Conservation (phyloP, 148 eudicot genomes). For the Tetragonia tetragonoides region DNA sequence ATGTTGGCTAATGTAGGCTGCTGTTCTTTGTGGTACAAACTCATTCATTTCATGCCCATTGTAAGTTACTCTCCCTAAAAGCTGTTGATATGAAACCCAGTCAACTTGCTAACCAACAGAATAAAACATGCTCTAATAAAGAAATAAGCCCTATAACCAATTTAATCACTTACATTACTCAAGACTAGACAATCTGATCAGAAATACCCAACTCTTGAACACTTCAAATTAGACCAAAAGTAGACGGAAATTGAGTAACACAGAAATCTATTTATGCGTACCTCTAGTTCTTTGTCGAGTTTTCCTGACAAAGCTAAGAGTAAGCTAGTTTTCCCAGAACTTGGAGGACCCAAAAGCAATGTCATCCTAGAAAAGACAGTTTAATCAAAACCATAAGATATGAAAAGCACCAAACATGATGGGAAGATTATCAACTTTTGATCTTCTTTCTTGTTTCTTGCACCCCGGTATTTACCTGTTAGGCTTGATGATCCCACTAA, state of each 20-base stretch:
- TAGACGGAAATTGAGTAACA: not conserved
- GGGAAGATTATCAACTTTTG: not conserved
- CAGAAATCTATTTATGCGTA: not conserved
- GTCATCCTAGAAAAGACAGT: conserved; percentile 46
- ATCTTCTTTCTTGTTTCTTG: not conserved
- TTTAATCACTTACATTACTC: no score
- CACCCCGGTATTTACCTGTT: conserved; percentile 33
- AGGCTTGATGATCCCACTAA: conserved; percentile 63
- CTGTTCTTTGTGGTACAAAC: conserved; percentile 83
- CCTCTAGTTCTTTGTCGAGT: conserved; percentile 40
- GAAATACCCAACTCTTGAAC: not conserved
- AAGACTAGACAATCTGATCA: not conserved
- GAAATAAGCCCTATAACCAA: not conserved
- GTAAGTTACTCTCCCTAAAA: conserved; percentile 57
- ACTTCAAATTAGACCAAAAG: not conserved
- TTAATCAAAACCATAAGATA: not conserved
- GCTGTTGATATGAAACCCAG: conserved; percentile 23
- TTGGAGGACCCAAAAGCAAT: conserved; percentile 71
- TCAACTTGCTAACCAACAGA: not conserved
- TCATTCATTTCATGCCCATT: conserved; percentile 70
- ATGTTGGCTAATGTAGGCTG: conserved; percentile 79
- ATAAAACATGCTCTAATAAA: not conserved
- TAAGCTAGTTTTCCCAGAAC: conserved; percentile 71
- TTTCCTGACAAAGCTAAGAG: conserved; percentile 67
- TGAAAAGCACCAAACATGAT: not conserved